phyloP scores from a whole-genome alignment of 768 basidiomycete species.

The Russula olivacea region DNA sequence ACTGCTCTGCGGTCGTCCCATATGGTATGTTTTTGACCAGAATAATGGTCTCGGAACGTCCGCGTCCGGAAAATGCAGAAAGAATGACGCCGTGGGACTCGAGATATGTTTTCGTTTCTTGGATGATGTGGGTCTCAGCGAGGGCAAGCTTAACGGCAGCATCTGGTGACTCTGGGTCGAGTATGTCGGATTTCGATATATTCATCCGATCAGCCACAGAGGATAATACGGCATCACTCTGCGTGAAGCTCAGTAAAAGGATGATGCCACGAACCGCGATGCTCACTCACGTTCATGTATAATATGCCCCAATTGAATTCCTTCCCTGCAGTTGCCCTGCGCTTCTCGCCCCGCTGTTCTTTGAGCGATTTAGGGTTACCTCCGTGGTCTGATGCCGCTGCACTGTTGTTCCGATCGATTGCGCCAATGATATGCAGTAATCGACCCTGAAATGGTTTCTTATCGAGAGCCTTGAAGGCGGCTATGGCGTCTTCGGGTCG shows the following conservation, averaged over 20 bases:
- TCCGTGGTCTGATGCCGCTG: slow-evolving; percentile 38
- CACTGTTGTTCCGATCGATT: slow-evolving; percentile 54
- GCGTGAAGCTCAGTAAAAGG: slow-evolving; percentile 22
- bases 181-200: slow-evolving; percentile 78
- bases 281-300: slow-evolving; percentile 89
- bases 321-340: slow-evolving; percentile 62
- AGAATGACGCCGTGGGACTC: slow-evolving; percentile 69
- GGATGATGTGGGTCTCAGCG: slow-evolving; percentile 93
- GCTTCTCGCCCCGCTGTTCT: slow-evolving; percentile 50
- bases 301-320: slow-evolving; percentile 92
- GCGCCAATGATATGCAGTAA: slow-evolving; percentile 87
- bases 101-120: slow-evolving; percentile 88
- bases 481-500: slow-evolving; percentile 46
- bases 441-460: slow-evolving; percentile 84
- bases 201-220: slow-evolving; percentile 87
- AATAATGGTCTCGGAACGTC: slow-evolving; percentile 72
- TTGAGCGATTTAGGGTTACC: slow-evolving; percentile 52
- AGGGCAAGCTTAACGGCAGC: slow-evolving; percentile 92
- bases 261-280: slow-evolving; percentile 22
- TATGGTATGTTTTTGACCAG: slow-evolving; percentile 97
- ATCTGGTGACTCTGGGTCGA: slow-evolving; percentile 76
- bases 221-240: slow-evolving; percentile 92
- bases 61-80: slow-evolving; percentile 42
- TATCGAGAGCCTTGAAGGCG: slow-evolving; percentile 77
- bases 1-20: slow-evolving; percentile 67